These are phyloP conservation scores for Astraeus odoratus DNA, from an alignment of 768 basidiomycete species.

Conservation along the genomic window DNA sequence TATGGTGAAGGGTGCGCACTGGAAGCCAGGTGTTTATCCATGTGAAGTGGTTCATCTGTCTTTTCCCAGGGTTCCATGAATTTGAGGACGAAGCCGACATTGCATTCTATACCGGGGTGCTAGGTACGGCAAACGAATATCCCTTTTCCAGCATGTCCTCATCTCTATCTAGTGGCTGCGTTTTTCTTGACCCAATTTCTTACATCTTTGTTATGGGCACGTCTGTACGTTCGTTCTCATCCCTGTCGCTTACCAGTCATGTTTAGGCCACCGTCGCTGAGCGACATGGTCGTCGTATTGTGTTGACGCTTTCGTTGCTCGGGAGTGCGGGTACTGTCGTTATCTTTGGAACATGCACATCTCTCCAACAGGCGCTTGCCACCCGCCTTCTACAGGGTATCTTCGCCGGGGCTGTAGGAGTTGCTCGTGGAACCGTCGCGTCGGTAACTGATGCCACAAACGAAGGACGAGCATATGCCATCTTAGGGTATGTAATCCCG, in stretches of 20 bases:
- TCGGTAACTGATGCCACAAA: slow-evolving; percentile 88
- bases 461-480: slow-evolving; percentile 91
- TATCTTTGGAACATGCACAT: slow-evolving; percentile 70
- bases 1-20: slow-evolving; percentile 77
- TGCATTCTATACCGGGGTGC: slow-evolving; percentile 83
- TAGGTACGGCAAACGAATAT: slow-evolving; percentile 43
- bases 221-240: slow-evolving; percentile 11
- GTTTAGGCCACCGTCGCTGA: slow-evolving; percentile 85
- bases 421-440: slow-evolving; percentile 82
- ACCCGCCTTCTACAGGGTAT: slow-evolving; percentile 88
- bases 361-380: slow-evolving; percentile 72
- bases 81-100: slow-evolving; percentile 76
- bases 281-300: slow-evolving; percentile 79
- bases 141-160: slow-evolving; percentile 8
- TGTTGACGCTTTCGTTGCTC: slow-evolving; percentile 77
- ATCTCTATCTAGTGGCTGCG: slow-evolving; percentile 48
- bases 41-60: slow-evolving; percentile 1
- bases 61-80: slow-evolving; percentile 54
- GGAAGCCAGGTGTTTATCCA: slow-evolving; percentile 8
- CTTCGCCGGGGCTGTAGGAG: slow-evolving; percentile 91
- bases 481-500: slow-evolving; percentile 54
- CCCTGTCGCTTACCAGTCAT: slow-evolving; percentile 6
- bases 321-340: slow-evolving; percentile 79
- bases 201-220: slow-evolving; percentile 88
- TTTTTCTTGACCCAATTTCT: slow-evolving; percentile 96